Evolutionary conservation across 106 monocot species (phyloP), one percentile per base, ranked within the genome.

Genomic region (Cymbidium sinense): DNA sequence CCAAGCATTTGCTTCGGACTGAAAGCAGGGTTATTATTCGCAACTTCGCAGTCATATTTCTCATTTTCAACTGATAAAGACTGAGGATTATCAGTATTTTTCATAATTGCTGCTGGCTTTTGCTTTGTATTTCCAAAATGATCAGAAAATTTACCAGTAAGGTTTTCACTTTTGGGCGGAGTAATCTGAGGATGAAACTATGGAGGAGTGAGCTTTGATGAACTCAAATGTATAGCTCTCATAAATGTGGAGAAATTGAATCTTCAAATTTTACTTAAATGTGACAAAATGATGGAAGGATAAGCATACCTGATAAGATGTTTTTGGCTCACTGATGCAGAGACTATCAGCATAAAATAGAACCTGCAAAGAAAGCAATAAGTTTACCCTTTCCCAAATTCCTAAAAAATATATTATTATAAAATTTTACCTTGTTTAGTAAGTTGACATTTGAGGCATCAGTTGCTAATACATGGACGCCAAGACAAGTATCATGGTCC

Each of bases 331-430:
- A 70, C 54, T 82, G 17, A 92, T 76, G 72, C 93, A 77, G 83
- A 99, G 67, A 33, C 74, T 43, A 65, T 99, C 90, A 73, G 80
- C 81, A 76, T 81, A 93, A 72, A 99, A 90, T 36, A 99, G 27
- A 64, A 95, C 86, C 99, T 99, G 86, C 79, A 81, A 21, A 81
- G 20, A 10, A 51, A 87, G 11, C 7, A 70, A 27, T 13, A 43
- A 29, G 13, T 11, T 20, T 1, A 72, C 19, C 31, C 37, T 9
- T n/a, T 36, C 51, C 2, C 20, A n/a, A 34, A 23, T 62, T 19
- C 18, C 72, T 10, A 13, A 31, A n/a, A n/a, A n/a, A n/a, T n/a
- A n/a, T n/a, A n/a, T n/a, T n/a, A n/a, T n/a, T n/a, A n/a, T n/a
- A n/a, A 10, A 19, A 36, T 47, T 71, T 43, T 84, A 95, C 99